phyloP scores from a whole-genome alignment of 2,329 filamentous ascomycete species.

The Aspergillus floridensis region DNA sequence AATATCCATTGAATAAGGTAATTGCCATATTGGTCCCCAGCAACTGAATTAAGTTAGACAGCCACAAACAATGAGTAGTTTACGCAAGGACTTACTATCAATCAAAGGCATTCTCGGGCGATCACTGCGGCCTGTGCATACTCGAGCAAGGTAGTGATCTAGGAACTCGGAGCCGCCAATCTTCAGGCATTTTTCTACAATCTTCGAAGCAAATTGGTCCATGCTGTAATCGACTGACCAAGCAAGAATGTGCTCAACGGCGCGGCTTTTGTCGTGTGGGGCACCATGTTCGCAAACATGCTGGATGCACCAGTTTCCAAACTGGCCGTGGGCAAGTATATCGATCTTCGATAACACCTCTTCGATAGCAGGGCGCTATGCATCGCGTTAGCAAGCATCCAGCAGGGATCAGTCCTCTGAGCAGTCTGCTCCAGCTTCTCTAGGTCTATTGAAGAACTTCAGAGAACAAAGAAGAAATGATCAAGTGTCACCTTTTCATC shows the following conservation, averaged over 20 bases:
- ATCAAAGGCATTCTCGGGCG: constrained; percentile 95
- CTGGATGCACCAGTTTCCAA: constrained; percentile 99
- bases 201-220: constrained; percentile 98
- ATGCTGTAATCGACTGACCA: constrained; percentile 96
- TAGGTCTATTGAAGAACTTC: no score
- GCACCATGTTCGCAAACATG: constrained; percentile 97
- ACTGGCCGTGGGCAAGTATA: constrained; percentile 93
- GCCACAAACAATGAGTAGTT: neutral
- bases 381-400: constrained; percentile 18
- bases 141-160: constrained; percentile 84
- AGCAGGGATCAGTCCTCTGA: neutral
- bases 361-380: constrained; percentile 91
- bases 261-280: constrained; percentile 84
- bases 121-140: constrained; percentile 86
- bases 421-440: neutral
- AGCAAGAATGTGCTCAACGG: constrained; percentile 90
- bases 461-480: neutral
- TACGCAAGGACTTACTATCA: constrained; percentile 61
- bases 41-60: constrained; percentile 51
- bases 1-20: constrained; percentile 98
- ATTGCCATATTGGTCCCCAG: constrained; percentile 97
- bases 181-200: constrained; percentile 98
- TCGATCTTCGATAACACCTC: constrained; percentile 95
- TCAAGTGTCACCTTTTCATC: constrained; percentile 80
- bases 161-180: constrained; percentile 90